These are phyloP conservation scores for Nymphaea colorata DNA, from an alignment of 164 flowering plant genomes.

Conservation along the genomic window DNA sequence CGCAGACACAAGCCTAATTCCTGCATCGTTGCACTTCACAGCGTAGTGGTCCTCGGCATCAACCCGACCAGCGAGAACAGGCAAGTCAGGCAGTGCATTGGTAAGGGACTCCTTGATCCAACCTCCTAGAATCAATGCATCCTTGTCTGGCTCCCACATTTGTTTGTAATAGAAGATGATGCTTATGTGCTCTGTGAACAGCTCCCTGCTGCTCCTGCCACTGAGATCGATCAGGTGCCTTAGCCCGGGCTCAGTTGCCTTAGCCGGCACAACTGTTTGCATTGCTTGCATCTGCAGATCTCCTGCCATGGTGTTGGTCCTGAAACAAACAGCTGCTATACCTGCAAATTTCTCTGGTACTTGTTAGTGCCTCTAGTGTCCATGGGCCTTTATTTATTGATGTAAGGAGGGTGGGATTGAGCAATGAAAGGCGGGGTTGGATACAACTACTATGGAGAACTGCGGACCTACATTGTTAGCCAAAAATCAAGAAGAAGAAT, in stretches of 20 bases:
- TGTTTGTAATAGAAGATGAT: constrained; percentile 7
- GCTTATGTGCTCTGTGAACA: constrained; percentile 1
- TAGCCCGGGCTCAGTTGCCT: constrained; percentile 4
- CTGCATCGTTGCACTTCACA: constrained; percentile 6
- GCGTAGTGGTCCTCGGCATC: neutral
- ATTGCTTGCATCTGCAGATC: constrained; percentile 1
- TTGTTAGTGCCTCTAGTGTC: too few species aligned
- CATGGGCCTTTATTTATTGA: too few species aligned
- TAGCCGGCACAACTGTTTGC: constrained; percentile 4
- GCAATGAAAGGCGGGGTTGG: too few species aligned
- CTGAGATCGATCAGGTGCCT: neutral
- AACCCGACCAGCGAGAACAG: constrained; percentile 6
- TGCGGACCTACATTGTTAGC: too few species aligned
- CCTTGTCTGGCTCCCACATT: constrained; percentile 2
- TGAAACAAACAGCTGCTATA: too few species aligned
- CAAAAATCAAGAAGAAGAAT: too few species aligned
- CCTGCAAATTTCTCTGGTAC: too few species aligned
- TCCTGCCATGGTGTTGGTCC: neutral
- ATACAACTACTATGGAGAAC: too few species aligned
- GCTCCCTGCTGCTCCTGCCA: neutral
- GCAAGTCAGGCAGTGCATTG: neutral
- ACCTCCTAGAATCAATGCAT: constrained; percentile 1
- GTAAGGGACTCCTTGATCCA: constrained; percentile 10
- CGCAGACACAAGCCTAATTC: constrained; percentile 6
- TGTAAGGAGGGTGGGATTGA: too few species aligned